Percentiles rank a stretch among this genome's conserved stretches.
These are phyloP conservation scores for Talaromyces albobiverticillius DNA, from an alignment of 2,329 filamentous ascomycete species.

Conservation along the genomic window DNA sequence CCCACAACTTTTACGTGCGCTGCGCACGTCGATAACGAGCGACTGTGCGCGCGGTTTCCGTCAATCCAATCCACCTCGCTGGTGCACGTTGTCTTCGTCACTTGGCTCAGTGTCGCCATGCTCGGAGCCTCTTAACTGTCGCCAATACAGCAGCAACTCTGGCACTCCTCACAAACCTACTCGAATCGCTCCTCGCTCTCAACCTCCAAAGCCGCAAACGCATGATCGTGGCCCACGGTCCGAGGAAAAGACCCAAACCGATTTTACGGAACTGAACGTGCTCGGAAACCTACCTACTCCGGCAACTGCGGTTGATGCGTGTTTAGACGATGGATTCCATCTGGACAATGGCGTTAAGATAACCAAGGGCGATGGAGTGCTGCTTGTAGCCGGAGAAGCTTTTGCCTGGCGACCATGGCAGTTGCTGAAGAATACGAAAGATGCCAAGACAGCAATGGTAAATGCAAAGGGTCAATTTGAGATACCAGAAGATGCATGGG, in stretches of 20 bases:
- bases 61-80: background rate
- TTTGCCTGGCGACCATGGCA: conserved; percentile 88
- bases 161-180: conserved; percentile 22
- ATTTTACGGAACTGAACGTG: conserved; percentile 76
- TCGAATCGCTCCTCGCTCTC: conserved; percentile 31
- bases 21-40: conserved; percentile 33
- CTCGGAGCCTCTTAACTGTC: no score
- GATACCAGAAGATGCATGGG: conserved; percentile 67
- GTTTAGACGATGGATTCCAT: conserved; percentile 77
- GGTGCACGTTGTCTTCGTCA: conserved; percentile 11
- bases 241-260: conserved; percentile 62
- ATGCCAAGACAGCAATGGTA: conserved; percentile 47
- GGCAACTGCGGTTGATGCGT: conserved; percentile 79
- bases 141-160: conserved; percentile 25
- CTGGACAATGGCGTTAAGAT: conserved; percentile 78
- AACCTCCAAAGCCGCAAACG: conserved; percentile 37
- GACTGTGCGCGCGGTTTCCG: no score
- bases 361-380: conserved; percentile 64
- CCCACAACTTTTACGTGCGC: conserved; percentile 38
- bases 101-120: conserved; percentile 16
- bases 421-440: conserved; percentile 27
- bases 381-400: conserved; percentile 82
- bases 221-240: conserved; percentile 61
- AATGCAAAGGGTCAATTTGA: conserved; percentile 83
- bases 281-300: conserved; percentile 72